Conservation (phyloP, 768 basidiomycete species). For the Gyrodon lividus region DNA sequence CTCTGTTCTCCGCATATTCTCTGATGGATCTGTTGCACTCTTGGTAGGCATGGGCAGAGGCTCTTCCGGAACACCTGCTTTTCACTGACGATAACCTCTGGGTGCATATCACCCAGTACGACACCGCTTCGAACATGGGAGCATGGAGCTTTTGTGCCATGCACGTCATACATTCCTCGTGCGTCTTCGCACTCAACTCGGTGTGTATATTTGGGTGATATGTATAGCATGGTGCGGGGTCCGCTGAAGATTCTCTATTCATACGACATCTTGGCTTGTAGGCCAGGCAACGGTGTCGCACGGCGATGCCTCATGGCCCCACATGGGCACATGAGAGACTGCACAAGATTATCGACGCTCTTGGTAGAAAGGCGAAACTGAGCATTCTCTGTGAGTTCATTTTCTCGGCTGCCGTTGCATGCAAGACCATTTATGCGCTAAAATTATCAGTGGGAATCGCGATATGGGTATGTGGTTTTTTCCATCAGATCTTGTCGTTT, state of each 20-base stretch:
- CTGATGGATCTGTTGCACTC: conserved; percentile 10
- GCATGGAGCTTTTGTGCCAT: conserved; percentile 81
- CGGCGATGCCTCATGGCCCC: conserved; percentile 23
- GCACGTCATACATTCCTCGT: conserved; percentile 71
- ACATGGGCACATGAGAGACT: conserved; percentile 40
- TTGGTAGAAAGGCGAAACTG: conserved; percentile 41
- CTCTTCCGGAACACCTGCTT: conserved; percentile 68
- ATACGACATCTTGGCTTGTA: conserved; percentile 4
- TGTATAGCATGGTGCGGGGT: neutral
- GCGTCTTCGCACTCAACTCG: conserved; percentile 58
- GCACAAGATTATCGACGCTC: conserved; percentile 37
- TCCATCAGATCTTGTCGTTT: conserved; percentile 31
- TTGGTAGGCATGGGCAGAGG: conserved; percentile 58
- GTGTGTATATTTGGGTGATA: conserved; percentile 40
- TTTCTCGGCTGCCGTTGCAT: conserved; percentile 33
- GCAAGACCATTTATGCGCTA: conserved; percentile 1
- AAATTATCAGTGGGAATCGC: conserved; percentile 53
- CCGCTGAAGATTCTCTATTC: neutral
- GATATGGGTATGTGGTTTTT: conserved; percentile 52
- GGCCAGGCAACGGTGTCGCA: conserved; percentile 34
- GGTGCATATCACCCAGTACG: conserved; percentile 74
- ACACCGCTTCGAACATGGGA: conserved; percentile 73
- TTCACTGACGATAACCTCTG: conserved; percentile 69
- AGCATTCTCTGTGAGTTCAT: conserved; percentile 45
- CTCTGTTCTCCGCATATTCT: neutral